Conservation (phyloP, 176 grass and related monocot species). For the Aegilops tauschii region DNA sequence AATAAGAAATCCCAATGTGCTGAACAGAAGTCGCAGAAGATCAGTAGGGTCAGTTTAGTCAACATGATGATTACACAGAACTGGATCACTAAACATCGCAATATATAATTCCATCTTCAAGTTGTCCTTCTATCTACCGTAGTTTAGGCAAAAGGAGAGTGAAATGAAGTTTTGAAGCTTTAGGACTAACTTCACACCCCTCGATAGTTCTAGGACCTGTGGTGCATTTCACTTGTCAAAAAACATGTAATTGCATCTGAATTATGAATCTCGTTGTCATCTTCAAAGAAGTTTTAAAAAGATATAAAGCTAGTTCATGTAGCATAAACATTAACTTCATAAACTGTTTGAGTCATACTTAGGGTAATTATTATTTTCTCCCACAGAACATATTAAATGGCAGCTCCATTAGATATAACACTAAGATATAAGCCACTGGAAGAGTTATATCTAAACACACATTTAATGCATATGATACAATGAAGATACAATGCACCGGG, state of each 20-base stretch:
- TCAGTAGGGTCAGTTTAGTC: neutral
- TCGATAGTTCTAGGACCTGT: neutral
- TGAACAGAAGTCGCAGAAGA: neutral
- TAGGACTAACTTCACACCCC: neutral
- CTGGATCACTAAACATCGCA: neutral
- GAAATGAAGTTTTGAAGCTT: neutral
- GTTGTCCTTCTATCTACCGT: neutral
- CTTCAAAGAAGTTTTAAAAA: neutral
- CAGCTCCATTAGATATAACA: neutral
- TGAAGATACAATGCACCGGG: neutral
- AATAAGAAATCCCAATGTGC: neutral
- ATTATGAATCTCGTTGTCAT: neutral
- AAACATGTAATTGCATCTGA: conserved; percentile 13
- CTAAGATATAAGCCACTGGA: neutral
- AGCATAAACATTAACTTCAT: neutral
- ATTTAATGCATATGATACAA: neutral
- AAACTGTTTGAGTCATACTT: neutral
- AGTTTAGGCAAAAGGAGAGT: neutral
- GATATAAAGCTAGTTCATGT: neutral
- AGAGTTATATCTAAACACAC: neutral
- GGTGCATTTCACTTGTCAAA: neutral
- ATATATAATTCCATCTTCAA: neutral
- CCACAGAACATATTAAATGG: neutral
- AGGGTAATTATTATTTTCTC: neutral
- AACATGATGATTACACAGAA: neutral